Evolutionary conservation across 2,329 filamentous ascomycete genomes (phyloP).

Genomic region (Ustulina deusta): DNA sequence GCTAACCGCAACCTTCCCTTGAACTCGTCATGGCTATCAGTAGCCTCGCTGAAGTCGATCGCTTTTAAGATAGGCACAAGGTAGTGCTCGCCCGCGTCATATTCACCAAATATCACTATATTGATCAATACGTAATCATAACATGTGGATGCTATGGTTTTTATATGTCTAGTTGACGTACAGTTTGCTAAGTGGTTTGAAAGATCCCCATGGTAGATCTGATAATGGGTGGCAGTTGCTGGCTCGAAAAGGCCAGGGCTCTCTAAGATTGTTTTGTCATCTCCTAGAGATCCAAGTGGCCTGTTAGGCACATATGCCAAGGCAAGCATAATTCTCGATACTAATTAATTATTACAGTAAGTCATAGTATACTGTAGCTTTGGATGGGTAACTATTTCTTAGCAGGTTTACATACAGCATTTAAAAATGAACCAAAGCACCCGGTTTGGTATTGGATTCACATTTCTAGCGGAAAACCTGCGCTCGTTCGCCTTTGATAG

Average conservation of each 20-base stretch:
- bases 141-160: neutral
- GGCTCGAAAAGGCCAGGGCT: neutral
- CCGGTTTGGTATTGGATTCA: conserved; percentile 4
- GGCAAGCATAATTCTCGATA: neutral
- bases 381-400: neutral
- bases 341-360: neutral
- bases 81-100: neutral
- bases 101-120: neutral
- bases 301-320: neutral
- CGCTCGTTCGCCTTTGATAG: neutral
- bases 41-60: conserved; percentile 1
- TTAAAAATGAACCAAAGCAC: conserved; percentile 4
- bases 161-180: neutral
- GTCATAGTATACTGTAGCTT: neutral
- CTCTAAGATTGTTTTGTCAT: neutral
- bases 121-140: neutral
- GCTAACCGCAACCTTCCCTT: neutral
- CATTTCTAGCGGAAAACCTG: neutral
- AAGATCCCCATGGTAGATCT: neutral
- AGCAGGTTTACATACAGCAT: neutral
- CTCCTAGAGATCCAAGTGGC: neutral
- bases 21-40: neutral
- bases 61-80: neutral
- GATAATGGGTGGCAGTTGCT: neutral
- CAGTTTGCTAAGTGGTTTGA: neutral